These are phyloP conservation scores for Wickerhamomyces strasburgensis DNA, from an alignment of 805 yeast species.

Conservation along the genomic window DNA sequence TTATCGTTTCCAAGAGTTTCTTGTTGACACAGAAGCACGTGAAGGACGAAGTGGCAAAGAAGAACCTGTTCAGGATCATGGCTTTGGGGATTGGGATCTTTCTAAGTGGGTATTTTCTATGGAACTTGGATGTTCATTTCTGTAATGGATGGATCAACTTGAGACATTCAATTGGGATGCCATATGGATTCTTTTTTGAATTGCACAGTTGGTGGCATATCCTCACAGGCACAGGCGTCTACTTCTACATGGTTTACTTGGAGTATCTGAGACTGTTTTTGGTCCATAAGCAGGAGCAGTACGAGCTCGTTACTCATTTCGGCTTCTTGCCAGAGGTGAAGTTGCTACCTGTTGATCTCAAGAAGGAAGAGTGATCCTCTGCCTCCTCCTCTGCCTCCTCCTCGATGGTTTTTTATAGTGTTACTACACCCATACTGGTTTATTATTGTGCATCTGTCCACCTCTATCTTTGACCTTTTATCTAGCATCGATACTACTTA, in stretches of 20 bases:
- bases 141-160: constrained; percentile 54
- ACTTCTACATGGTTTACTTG: constrained; percentile 73
- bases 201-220: constrained; percentile 99
- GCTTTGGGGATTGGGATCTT: constrained; percentile 57
- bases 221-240: constrained; percentile 81
- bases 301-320: constrained; percentile 51
- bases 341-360: constrained; percentile 1
- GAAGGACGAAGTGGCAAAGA: constrained; percentile 39
- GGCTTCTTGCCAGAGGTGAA: constrained; percentile 54
- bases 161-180: constrained; percentile 70
- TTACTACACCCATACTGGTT: too few species aligned
- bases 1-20: constrained; percentile 60
- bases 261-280: constrained; percentile 71
- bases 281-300: constrained; percentile 50
- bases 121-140: constrained; percentile 86
- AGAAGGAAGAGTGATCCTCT: not conserved
- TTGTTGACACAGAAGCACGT: constrained; percentile 49
- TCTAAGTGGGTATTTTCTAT: constrained; percentile 68
- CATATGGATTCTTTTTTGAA: constrained; percentile 80
- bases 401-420: too few species aligned
- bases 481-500: too few species aligned
- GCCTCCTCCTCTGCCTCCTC: too few species aligned
- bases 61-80: constrained; percentile 52
- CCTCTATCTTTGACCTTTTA: too few species aligned
- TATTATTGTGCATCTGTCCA: too few species aligned